These are phyloP conservation scores for Ajuga reptans DNA, from an alignment of 305 asterid species.

Conservation along the genomic window DNA sequence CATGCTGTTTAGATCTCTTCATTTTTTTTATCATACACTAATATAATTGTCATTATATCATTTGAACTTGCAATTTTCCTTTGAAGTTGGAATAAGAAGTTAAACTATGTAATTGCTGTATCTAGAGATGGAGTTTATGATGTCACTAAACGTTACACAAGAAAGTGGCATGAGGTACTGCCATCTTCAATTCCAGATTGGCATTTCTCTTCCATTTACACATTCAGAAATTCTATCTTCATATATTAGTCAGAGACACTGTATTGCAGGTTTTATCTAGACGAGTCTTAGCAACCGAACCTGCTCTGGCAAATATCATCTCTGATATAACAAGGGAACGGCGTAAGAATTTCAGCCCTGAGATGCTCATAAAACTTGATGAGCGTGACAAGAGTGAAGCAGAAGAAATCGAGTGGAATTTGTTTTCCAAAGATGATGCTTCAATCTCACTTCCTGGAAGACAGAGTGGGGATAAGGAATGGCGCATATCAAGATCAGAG, in stretches of 20 bases:
- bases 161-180: constrained; percentile 83
- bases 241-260: constrained; percentile 9
- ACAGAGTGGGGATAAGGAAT: constrained; percentile 72
- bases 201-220: constrained; percentile 1
- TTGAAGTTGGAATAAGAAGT: constrained; percentile 73
- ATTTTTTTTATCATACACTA: not conserved
- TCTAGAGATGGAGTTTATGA: constrained; percentile 84
- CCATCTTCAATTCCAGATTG: constrained; percentile 1
- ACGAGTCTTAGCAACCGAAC: constrained; percentile 58
- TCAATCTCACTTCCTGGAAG: constrained; percentile 89
- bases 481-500: constrained; percentile 87
- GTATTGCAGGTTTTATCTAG: constrained; percentile 63
- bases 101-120: constrained; percentile 62
- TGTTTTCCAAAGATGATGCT: constrained; percentile 50
- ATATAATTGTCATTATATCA: constrained; percentile 7
- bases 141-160: constrained; percentile 88
- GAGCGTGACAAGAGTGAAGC: constrained; percentile 64
- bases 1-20: constrained; percentile 10
- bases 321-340: constrained; percentile 49
- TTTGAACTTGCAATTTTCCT: constrained; percentile 27
- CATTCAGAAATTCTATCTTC: constrained; percentile 2
- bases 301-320: constrained; percentile 43
- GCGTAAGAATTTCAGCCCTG: constrained; percentile 41
- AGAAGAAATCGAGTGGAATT: constrained; percentile 54
- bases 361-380: constrained; percentile 44